phyloP scores from a whole-genome alignment of 352 stramenopile genomes.

The Phytophthora europaea region DNA sequence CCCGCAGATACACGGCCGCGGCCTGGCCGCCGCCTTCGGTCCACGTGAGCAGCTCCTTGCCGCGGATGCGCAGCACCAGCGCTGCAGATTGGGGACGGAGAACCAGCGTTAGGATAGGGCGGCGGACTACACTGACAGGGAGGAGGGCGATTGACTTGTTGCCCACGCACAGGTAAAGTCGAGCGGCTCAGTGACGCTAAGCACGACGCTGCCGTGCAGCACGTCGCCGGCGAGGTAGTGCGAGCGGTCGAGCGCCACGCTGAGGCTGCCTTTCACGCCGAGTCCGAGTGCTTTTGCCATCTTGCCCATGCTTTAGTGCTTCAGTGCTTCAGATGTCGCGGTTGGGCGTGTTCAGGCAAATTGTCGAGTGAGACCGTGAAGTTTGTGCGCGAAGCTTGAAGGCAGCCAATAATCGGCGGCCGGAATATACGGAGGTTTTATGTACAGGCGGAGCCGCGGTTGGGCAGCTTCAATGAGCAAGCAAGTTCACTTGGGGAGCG shows the following conservation, averaged over 20 bases:
- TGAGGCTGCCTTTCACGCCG: slow-evolving; percentile 41
- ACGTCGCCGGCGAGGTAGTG: slow-evolving; percentile 42
- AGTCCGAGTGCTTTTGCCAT: slow-evolving; percentile 40
- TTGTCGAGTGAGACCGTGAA: slow-evolving; percentile 37
- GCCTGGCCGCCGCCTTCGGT: slow-evolving; percentile 45
- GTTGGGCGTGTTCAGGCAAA: slow-evolving; percentile 13
- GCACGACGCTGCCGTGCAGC: slow-evolving; percentile 36
- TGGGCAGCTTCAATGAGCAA: slow-evolving; percentile 2
- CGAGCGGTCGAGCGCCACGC: slow-evolving; percentile 30
- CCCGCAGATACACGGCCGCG: slow-evolving; percentile 35
- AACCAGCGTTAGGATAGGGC: neutral
- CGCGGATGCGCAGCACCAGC: slow-evolving; percentile 35
- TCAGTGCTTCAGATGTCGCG: neutral
- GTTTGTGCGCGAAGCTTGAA: slow-evolving; percentile 1
- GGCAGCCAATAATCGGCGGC: slow-evolving; percentile 6
- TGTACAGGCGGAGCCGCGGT: neutral
- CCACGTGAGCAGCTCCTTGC: slow-evolving; percentile 48
- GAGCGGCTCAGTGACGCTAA: slow-evolving; percentile 39
- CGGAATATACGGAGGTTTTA: slow-evolving; percentile 21
- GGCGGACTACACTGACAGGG: no score
- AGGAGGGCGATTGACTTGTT: neutral
- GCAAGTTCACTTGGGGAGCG: neutral
- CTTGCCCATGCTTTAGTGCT: slow-evolving; percentile 34
- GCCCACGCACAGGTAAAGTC: slow-evolving; percentile 41
- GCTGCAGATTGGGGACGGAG: slow-evolving; percentile 3